These are phyloP conservation scores for Ophiostoma tasmaniense DNA, from an alignment of 2,329 filamentous ascomycete genomes.

Conservation along the genomic window DNA sequence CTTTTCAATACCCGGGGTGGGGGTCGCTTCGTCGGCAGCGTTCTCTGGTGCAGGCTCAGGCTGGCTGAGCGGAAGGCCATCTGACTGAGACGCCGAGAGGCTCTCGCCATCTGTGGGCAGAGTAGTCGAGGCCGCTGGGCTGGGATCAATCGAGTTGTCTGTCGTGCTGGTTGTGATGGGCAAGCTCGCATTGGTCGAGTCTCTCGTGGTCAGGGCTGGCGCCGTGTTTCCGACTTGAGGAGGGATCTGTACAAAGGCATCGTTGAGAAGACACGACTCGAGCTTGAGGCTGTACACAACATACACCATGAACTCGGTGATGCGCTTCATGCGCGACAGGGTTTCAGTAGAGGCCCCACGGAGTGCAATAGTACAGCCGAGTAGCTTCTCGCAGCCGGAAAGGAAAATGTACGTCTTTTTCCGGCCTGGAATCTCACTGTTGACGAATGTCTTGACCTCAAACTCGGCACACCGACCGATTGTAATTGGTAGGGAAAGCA, in stretches of 20 bases:
- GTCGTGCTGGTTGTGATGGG: neutral
- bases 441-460: slow-evolving; percentile 91
- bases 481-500: slow-evolving; percentile 68
- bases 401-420: slow-evolving; percentile 96
- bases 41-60: neutral
- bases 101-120: slow-evolving; percentile 3
- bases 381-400: slow-evolving; percentile 77
- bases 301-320: slow-evolving; percentile 98
- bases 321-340: slow-evolving; percentile 74
- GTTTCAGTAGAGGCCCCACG: slow-evolving; percentile 67
- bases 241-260: slow-evolving; percentile 82
- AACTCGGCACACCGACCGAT: slow-evolving; percentile 79
- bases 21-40: neutral
- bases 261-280: slow-evolving; percentile 86
- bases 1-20: neutral
- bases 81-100: slow-evolving; percentile 1
- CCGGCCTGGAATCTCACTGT: slow-evolving; percentile 60
- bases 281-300: slow-evolving; percentile 96
- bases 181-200: slow-evolving; percentile 8
- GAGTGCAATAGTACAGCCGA: slow-evolving; percentile 90
- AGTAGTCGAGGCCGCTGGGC: slow-evolving; percentile 2
- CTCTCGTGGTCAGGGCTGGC: slow-evolving; percentile 30
- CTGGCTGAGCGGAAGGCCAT: slow-evolving; percentile 1
- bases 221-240: slow-evolving; percentile 30
- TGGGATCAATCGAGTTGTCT: neutral